Evolutionary conservation across 805 yeast species (phyloP).

Genomic region (Dipodascopsis uninucleata): DNA sequence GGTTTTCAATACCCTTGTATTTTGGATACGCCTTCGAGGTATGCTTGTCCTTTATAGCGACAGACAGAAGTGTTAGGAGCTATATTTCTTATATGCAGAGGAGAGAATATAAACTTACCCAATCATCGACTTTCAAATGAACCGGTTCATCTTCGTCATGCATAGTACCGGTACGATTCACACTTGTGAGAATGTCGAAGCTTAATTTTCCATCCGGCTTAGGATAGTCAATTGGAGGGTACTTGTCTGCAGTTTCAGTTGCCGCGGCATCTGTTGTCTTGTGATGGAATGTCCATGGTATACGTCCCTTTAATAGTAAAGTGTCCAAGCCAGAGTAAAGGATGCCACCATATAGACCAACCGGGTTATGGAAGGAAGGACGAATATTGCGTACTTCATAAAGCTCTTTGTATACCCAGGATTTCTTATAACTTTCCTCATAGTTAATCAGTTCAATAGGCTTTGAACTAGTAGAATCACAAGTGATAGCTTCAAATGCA

Average conservation of each 20-base stretch:
- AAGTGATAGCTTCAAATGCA: constrained; percentile 54
- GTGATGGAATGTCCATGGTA: constrained; percentile 83
- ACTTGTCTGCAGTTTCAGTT: constrained; percentile 65
- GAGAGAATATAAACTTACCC: constrained; percentile 16
- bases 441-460: constrained; percentile 49
- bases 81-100: background rate
- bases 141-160: constrained; percentile 93
- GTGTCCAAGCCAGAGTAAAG: constrained; percentile 81
- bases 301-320: constrained; percentile 67
- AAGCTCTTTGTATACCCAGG: constrained; percentile 86
- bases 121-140: constrained; percentile 58
- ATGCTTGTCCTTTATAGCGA: constrained; percentile 60
- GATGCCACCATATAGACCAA: constrained; percentile 81
- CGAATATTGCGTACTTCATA: constrained; percentile 83
- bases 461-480: constrained; percentile 27
- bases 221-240: constrained; percentile 76
- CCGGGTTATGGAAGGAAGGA: constrained; percentile 76
- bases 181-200: constrained; percentile 90
- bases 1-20: constrained; percentile 80
- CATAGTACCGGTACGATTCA: constrained; percentile 91
- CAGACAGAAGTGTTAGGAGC: constrained; percentile 43
- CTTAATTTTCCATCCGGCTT: constrained; percentile 93
- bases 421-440: constrained; percentile 60
- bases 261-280: constrained; percentile 65
- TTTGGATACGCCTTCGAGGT: constrained; percentile 65